Percentiles rank a stretch among this genome's conserved stretches.
phyloP scores from a whole-genome alignment of 2,329 filamentous ascomycete genomes.

The Capronia coronata region DNA sequence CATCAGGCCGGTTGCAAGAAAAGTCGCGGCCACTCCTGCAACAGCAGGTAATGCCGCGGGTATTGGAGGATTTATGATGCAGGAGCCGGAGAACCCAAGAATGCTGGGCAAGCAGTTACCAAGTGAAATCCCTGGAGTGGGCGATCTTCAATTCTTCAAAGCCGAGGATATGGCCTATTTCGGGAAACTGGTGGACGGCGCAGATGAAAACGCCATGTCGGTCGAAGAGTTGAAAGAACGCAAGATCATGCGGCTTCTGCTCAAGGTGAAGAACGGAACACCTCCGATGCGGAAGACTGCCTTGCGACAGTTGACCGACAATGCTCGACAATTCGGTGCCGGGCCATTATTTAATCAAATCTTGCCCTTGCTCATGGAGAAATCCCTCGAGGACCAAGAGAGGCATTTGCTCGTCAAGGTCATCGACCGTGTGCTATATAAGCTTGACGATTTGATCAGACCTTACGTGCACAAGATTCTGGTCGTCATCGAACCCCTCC shows the following conservation, averaged over 20 bases:
- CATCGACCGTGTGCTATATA: conserved; percentile 96
- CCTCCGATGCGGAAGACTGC: conserved; percentile 98
- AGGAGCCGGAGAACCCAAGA: conserved; percentile 79
- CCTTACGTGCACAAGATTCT: conserved; percentile 98
- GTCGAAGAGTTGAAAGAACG: conserved; percentile 96
- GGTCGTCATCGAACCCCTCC: conserved; percentile 95
- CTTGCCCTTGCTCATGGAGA: conserved; percentile 93
- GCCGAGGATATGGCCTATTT: conserved; percentile 98
- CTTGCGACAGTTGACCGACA: conserved; percentile 92
- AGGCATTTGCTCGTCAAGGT: conserved; percentile 98
- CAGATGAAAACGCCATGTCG: conserved; percentile 82
- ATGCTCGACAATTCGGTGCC: conserved; percentile 90
- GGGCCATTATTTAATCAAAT: conserved; percentile 96
- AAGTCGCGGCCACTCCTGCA: conserved; percentile 65
- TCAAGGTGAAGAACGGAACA: conserved; percentile 99
- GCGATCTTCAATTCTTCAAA: conserved; percentile 96
- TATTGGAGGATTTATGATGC: conserved; percentile 87
- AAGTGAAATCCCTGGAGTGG: conserved; percentile 91
- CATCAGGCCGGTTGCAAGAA: conserved; percentile 67
- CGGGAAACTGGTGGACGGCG: conserved; percentile 89
- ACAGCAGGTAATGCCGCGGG: conserved; percentile 55
- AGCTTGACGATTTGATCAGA: conserved; percentile 90
- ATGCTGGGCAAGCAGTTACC: conserved; percentile 83
- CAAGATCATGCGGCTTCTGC: conserved; percentile 92
- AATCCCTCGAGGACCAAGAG: conserved; percentile 94